These are phyloP conservation scores for carrot (Daucus carota) DNA, from an alignment of 129 eudicot species.

Conservation along the genomic window DH1_v3.0 NC_030388.2:365001-365500, in stretches of 20 bases:
- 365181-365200: no score
- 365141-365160: not conserved
- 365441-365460: not conserved
- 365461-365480: not conserved
- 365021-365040: not conserved
- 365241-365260: not conserved
- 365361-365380: not conserved
- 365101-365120: not conserved
- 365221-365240: no score
- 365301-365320: not conserved
- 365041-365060: not conserved
- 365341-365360: not conserved
- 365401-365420: not conserved
- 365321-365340: not conserved
- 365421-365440: no score
- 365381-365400: not conserved
- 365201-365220: no score
- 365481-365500: not conserved
- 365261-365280: not conserved
- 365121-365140: not conserved
- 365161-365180: no score
- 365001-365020: not conserved
- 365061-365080: not conserved
- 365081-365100: not conserved
- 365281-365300: not conserved